Evolutionary conservation across 129 eudicot species (phyloP), one percentile per base, ranked within the genome.

Genomic region (Ambrosia trifida): DNA sequence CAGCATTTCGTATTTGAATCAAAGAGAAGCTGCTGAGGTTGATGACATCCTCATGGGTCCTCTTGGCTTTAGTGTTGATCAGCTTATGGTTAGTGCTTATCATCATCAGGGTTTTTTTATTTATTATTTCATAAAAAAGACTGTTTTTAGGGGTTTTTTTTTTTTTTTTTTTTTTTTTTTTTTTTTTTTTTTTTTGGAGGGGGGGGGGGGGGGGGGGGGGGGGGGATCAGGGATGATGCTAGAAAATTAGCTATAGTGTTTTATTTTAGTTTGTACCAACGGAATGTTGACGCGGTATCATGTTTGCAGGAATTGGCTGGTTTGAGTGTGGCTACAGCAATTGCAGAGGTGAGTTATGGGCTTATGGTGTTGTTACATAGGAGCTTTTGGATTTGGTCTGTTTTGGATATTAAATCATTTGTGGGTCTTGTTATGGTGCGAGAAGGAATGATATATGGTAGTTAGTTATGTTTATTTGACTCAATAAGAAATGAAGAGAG

Each of bases 1-100:
- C 72, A 36, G 64, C 6, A 71, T 95, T 60, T 84, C 97, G 43
- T 90, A 90, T 68, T 33, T 95, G 59, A 84, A 84, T 47, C 97
- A 90, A 83, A 79, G 81, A 71, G 89, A 90, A 44, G 99, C 99
- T 28, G 96, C 88, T 40, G 96, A 90, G 74, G 81, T 95, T 64
- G 99, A 95, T 80, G 96, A 90, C 72, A 81, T 85, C 67, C 89
- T 95, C 33, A 90, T 90, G 99, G 97, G 99, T 0, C 91, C 99
- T 45, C 84, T 95, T 68, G 99, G 99, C 14, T 95, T 90, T 66
- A 95, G 97, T 81, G 97, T 95, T 24, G 99, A 95, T 80, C 99
- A 95, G 82, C 81, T 95, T 45, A 95, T 95, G 99, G 99, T 88
- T 64, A 64, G 82, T 53, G 19, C 41, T n/a, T n/a, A n/a, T n/a